phyloP scores from a whole-genome alignment of 768 basidiomycete species.

The Psilocybe cyanescens region DNA sequence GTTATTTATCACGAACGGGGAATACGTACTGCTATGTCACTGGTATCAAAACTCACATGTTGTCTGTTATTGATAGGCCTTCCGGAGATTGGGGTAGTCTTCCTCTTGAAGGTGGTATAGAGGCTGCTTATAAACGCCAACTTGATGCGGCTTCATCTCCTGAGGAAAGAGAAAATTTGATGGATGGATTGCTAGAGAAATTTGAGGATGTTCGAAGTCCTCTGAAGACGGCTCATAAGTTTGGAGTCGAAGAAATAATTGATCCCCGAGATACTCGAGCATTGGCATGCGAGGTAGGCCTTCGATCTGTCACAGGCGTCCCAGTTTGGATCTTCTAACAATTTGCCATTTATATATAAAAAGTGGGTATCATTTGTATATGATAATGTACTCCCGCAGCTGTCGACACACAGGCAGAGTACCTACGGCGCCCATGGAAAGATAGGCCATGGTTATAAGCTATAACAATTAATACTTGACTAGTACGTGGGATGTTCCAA shows the following conservation, averaged over 20 bases:
- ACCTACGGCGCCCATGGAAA: slow-evolving; percentile 32
- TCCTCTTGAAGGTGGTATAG: slow-evolving; percentile 44
- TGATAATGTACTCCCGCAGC: slow-evolving; percentile 36
- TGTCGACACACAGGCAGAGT: slow-evolving; percentile 29
- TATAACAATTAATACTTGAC: slow-evolving; percentile 12
- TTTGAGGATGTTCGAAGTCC: slow-evolving; percentile 43
- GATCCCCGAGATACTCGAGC: slow-evolving; percentile 43
- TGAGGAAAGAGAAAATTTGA: slow-evolving; percentile 37
- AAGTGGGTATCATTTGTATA: slow-evolving; percentile 42
- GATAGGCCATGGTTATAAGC: slow-evolving; percentile 32
- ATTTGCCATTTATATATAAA: neutral
- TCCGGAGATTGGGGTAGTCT: slow-evolving; percentile 47
- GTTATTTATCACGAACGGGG: slow-evolving; percentile 1
- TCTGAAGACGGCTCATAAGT: slow-evolving; percentile 40
- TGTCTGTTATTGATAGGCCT: slow-evolving; percentile 29
- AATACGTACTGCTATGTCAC: too few relatives aligned
- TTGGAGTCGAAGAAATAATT: slow-evolving; percentile 45
- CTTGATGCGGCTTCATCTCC: slow-evolving; percentile 32
- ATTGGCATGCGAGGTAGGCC: slow-evolving; percentile 39
- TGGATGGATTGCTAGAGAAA: slow-evolving; percentile 34
- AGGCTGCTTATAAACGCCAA: slow-evolving; percentile 45
- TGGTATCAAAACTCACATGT: too few relatives aligned
- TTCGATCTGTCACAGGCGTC: neutral
- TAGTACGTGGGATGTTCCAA: neutral
- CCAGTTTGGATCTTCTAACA: neutral